phyloP scores from a whole-genome alignment of 129 eudicot species.

The Oenanthe sinensis region DNA sequence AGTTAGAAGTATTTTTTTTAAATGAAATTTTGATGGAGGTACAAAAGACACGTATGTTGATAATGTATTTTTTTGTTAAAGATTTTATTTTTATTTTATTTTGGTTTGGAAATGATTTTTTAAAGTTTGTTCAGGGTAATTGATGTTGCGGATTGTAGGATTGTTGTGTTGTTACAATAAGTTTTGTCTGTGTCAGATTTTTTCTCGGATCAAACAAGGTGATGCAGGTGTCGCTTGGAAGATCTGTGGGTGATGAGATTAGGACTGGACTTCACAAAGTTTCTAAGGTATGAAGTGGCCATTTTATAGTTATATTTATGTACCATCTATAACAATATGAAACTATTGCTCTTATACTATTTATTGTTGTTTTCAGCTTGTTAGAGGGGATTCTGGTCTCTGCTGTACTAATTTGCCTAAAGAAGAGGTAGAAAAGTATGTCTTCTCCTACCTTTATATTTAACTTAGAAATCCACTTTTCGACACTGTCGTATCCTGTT shows the following conservation, averaged over 20 bases:
- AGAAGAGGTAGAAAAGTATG: constrained; percentile 76
- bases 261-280: constrained; percentile 70
- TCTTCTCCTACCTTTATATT: neutral
- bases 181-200: constrained; percentile 35
- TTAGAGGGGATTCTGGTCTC: constrained; percentile 88
- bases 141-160: neutral
- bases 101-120: neutral
- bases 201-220: constrained; percentile 96
- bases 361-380: constrained; percentile 41
- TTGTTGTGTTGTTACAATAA: neutral
- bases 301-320: neutral
- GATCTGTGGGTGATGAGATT: constrained; percentile 71
- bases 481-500: neutral
- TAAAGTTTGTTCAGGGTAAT: neutral
- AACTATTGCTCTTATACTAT: neutral
- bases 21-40: neutral
- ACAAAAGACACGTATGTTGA: neutral
- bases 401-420: constrained; percentile 63
- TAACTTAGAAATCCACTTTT: neutral
- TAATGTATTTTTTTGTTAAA: neutral
- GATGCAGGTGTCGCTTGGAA: constrained; percentile 88
- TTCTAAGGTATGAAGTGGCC: constrained; percentile 41
- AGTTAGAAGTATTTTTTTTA: neutral
- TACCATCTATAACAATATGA: neutral
- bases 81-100: neutral